These are phyloP conservation scores for Telopea speciosissima DNA, from an alignment of 177 flowering plant genomes.

Conservation along the genomic window DNA sequence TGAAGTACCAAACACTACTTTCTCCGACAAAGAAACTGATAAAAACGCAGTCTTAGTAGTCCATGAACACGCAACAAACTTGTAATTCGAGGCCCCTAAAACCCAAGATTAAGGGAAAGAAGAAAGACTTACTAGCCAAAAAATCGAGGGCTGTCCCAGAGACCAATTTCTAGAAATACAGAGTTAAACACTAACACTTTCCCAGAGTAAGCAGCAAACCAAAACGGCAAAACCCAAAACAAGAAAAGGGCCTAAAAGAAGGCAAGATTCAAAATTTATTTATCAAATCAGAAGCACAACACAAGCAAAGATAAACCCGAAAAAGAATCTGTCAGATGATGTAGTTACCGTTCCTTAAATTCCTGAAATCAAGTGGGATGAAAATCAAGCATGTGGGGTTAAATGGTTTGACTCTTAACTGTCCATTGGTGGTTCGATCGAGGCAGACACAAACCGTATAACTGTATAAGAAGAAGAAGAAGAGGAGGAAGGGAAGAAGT, in stretches of 20 bases:
- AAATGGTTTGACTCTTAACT: constrained; percentile 19
- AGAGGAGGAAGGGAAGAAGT: neutral
- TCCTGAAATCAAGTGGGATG: constrained; percentile 18
- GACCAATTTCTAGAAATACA: constrained; percentile 20
- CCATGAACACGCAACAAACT: neutral
- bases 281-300: constrained; percentile 15
- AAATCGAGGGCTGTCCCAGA: constrained; percentile 21
- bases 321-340: constrained; percentile 12
- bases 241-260: constrained; percentile 13
- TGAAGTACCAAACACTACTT: constrained; percentile 4
- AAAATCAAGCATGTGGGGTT: constrained; percentile 21
- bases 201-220: constrained; percentile 13
- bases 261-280: constrained; percentile 21
- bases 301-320: neutral
- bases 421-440: constrained; percentile 10
- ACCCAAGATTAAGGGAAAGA: neutral
- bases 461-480: neutral
- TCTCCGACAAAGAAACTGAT: neutral
- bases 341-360: constrained; percentile 18
- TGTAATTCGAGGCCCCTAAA: neutral
- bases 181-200: neutral
- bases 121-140: constrained; percentile 14
- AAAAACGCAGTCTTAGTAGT: neutral
- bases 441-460: constrained; percentile 9
- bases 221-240: constrained; percentile 15